Evolutionary conservation across 805 yeast genomes (phyloP).

Genomic region (Starmerella stigmatis): DNA sequence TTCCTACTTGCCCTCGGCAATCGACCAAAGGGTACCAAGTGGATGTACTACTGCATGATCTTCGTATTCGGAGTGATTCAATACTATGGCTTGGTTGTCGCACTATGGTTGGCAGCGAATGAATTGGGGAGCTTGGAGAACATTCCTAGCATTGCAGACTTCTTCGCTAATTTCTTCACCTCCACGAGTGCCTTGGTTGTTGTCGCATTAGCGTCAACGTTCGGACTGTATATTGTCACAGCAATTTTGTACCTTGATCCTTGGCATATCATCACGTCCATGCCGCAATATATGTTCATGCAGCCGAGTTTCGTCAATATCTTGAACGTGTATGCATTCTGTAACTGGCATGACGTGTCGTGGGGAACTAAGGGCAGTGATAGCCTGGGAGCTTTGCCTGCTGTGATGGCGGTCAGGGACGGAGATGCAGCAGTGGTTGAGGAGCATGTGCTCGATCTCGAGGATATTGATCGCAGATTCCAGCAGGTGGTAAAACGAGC

Average conservation of each 20-base stretch:
- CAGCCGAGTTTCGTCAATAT: conserved; percentile 36
- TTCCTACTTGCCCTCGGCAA: conserved; percentile 57
- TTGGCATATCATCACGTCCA: conserved; percentile 54
- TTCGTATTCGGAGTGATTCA: conserved; percentile 50
- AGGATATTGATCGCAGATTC: conserved; percentile 45
- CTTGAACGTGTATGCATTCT: conserved; percentile 55
- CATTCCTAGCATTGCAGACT: conserved; percentile 24
- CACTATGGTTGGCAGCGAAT: conserved; percentile 47
- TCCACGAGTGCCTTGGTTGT: conserved; percentile 45
- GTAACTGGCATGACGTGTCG: conserved; percentile 61
- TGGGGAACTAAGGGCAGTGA: conserved; percentile 69
- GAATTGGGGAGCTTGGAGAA: conserved; percentile 35
- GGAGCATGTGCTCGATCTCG: conserved; percentile 38
- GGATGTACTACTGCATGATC: conserved; percentile 44
- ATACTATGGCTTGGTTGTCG: conserved; percentile 49
- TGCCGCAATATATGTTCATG: conserved; percentile 32
- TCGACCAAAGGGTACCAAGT: conserved; percentile 51
- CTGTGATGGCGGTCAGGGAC: conserved; percentile 40
- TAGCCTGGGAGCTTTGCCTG: conserved; percentile 45
- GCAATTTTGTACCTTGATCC: conserved; percentile 53
- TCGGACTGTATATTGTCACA: conserved; percentile 49
- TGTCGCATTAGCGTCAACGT: conserved; percentile 51
- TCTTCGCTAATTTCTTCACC: conserved; percentile 32
- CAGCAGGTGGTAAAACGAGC: conserved; percentile 41
- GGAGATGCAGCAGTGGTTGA: conserved; percentile 46